Evolutionary conservation across 2,329 filamentous ascomycete genomes (phyloP).

Genomic region (Didymellaceae sp.): DNA sequence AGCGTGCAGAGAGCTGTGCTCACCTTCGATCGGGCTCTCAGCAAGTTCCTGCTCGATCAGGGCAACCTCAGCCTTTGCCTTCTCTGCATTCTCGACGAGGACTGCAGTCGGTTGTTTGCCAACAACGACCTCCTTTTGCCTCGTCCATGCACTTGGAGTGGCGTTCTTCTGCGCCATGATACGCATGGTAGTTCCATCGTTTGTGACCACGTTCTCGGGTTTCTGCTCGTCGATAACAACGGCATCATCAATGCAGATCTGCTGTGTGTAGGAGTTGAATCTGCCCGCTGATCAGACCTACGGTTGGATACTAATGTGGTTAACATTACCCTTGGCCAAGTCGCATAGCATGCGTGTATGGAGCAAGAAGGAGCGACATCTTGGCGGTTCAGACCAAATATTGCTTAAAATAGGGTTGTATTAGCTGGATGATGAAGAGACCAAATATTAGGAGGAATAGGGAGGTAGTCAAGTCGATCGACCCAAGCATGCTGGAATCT

Average conservation of each 20-base stretch:
- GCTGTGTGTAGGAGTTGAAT: constrained; percentile 18
- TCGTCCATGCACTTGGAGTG: constrained; percentile 6
- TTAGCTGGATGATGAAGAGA: neutral
- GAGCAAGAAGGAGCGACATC: neutral
- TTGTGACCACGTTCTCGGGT: constrained; percentile 8
- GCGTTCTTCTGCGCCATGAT: constrained; percentile 11
- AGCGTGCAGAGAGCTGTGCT: neutral
- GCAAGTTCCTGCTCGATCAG: neutral
- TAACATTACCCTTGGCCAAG: neutral
- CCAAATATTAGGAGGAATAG: neutral
- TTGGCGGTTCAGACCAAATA: neutral
- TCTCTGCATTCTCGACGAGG: constrained; percentile 2
- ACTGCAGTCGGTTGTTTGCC: constrained; percentile 3
- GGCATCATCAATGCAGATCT: constrained; percentile 15
- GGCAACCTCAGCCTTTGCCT: constrained; percentile 1
- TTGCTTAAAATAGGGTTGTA: neutral
- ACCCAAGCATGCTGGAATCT: neutral
- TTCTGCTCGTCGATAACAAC: constrained; percentile 4
- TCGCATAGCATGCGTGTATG: constrained; percentile 1
- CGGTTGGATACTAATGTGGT: neutral
- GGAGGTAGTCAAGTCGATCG: neutral
- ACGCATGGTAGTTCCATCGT: constrained; percentile 12
- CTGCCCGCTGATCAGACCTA: neutral
- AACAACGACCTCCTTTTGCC: constrained; percentile 4
- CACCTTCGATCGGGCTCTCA: neutral